Percentiles rank a stretch among this genome's conserved stretches.
Evolutionary conservation across 352 stramenopile genomes (phyloP).

Genomic region (Globisporangium yorkense): DNA sequence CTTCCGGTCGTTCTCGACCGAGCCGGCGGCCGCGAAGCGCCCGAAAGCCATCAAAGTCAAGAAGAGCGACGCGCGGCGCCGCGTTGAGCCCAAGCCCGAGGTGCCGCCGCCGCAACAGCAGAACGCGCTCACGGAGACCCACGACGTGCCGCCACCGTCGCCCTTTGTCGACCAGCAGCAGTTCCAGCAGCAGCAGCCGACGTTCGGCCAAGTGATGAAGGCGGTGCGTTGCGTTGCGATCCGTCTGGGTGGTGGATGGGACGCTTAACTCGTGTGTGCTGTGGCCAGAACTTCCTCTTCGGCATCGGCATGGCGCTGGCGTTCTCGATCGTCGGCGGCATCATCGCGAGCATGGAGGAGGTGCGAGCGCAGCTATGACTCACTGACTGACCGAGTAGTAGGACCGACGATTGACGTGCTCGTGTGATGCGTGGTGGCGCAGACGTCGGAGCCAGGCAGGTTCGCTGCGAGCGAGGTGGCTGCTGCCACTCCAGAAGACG

Average conservation of each 20-base stretch:
- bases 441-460: constrained; percentile 8
- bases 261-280: not conserved
- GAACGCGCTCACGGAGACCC: constrained; percentile 35
- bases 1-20: constrained; percentile 29
- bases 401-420: not conserved
- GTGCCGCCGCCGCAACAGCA: not conserved
- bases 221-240: constrained; percentile 20
- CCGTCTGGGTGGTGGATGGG: too few species aligned
- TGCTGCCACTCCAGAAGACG: not conserved
- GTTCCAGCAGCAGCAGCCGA: constrained; percentile 24
- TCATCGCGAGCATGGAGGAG: constrained; percentile 68
- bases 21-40: constrained; percentile 28
- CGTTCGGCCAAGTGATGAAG: constrained; percentile 63
- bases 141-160: constrained; percentile 17
- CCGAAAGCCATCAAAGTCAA: constrained; percentile 64
- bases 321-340: constrained; percentile 62
- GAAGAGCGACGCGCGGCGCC: constrained; percentile 56
- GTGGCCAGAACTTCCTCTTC: constrained; percentile 67
- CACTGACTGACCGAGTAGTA: too few species aligned
- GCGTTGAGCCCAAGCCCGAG: constrained; percentile 34
- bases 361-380: constrained; percentile 13
- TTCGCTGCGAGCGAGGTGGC: constrained; percentile 5
- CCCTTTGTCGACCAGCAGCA: constrained; percentile 32
- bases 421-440: not conserved
- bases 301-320: constrained; percentile 70